Percentiles rank a stretch among this genome's conserved stretches.
These are phyloP conservation scores for Nakaseomyces uthaithaninus DNA, from an alignment of 1,139 yeast species.

Conservation along the genomic window DNA sequence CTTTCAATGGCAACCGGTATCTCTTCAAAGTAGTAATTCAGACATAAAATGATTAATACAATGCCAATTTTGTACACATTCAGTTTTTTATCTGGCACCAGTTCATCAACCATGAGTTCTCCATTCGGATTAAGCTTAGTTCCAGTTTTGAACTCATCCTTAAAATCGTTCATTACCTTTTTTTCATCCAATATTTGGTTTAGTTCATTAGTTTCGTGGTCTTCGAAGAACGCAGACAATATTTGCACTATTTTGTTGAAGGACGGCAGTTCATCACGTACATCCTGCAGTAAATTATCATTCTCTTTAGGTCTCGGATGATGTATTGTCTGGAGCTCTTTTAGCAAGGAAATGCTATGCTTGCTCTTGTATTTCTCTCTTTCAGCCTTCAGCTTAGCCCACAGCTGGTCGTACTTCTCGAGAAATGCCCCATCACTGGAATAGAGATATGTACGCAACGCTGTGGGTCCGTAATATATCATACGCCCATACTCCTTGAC, in stretches of 20 bases:
- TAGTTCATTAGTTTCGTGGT: slow-evolving; percentile 17
- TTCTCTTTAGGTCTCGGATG: slow-evolving; percentile 5
- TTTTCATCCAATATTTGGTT: slow-evolving; percentile 19
- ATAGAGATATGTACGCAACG: slow-evolving; percentile 18
- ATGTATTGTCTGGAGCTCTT: slow-evolving; percentile 10
- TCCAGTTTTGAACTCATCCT: slow-evolving; percentile 15
- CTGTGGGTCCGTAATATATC: slow-evolving; percentile 26
- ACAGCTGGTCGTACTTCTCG: slow-evolving; percentile 19
- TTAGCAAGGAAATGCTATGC: slow-evolving; percentile 9
- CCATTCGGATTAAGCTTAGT: slow-evolving; percentile 8
- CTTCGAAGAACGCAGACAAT: slow-evolving; percentile 17
- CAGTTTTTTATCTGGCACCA: slow-evolving; percentile 14
- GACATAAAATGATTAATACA: slow-evolving; percentile 20
- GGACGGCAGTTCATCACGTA: slow-evolving; percentile 21
- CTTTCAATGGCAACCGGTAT: slow-evolving; percentile 17
- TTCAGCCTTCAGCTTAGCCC: slow-evolving; percentile 22
- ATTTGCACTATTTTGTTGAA: slow-evolving; percentile 13
- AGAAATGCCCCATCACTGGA: slow-evolving; percentile 18
- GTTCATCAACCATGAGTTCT: slow-evolving; percentile 11
- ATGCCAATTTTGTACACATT: slow-evolving; percentile 24
- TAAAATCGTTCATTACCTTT: slow-evolving; percentile 21
- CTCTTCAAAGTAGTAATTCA: slow-evolving; percentile 14
- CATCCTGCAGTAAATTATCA: slow-evolving; percentile 13
- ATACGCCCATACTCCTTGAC: slow-evolving; percentile 16
- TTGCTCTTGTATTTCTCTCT: slow-evolving; percentile 19